Evolutionary conservation across 2,329 filamentous ascomycete genomes (phyloP).

Genomic region (Talaromyces pinophilus): DNA sequence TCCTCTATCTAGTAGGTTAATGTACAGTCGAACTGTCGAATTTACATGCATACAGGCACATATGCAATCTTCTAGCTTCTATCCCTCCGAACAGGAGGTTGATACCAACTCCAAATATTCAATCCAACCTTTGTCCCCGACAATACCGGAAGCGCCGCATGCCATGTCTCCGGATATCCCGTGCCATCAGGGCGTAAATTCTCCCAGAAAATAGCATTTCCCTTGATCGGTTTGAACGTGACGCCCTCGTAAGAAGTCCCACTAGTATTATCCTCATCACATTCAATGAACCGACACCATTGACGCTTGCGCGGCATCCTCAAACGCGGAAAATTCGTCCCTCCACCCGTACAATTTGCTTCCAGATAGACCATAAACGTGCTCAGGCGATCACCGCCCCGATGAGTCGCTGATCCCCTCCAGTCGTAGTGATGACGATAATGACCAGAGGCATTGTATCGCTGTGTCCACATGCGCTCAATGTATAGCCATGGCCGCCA

Average conservation of each 20-base stretch:
- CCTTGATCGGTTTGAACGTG: conserved; percentile 59
- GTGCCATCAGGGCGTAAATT: conserved; percentile 59
- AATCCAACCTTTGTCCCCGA: conserved; percentile 60
- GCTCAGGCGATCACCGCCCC: conserved; percentile 48
- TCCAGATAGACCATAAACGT: conserved; percentile 65
- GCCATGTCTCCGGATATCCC: conserved; percentile 61
- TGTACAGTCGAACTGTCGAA: neutral
- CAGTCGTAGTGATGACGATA: conserved; percentile 64
- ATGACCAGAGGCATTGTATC: conserved; percentile 60
- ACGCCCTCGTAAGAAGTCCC: conserved; percentile 44
- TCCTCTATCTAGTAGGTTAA: neutral
- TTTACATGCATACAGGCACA: neutral
- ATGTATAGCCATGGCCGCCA: conserved; percentile 61
- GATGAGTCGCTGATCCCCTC: conserved; percentile 44
- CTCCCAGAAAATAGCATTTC: conserved; percentile 65
- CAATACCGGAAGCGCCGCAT: conserved; percentile 61
- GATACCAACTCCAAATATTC: conserved; percentile 67
- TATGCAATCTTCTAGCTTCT: neutral
- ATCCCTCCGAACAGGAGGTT: conserved; percentile 35
- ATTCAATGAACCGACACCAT: conserved; percentile 63
- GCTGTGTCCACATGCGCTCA: conserved; percentile 62
- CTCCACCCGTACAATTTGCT: conserved; percentile 57
- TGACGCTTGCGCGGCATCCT: conserved; percentile 41
- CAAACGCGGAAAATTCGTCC: conserved; percentile 61
- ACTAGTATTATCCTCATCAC: conserved; percentile 37